These are phyloP conservation scores for Stagonosporopsis chrysanthemi DNA, from an alignment of 2,329 filamentous ascomycete genomes.

Conservation along the genomic window DNA sequence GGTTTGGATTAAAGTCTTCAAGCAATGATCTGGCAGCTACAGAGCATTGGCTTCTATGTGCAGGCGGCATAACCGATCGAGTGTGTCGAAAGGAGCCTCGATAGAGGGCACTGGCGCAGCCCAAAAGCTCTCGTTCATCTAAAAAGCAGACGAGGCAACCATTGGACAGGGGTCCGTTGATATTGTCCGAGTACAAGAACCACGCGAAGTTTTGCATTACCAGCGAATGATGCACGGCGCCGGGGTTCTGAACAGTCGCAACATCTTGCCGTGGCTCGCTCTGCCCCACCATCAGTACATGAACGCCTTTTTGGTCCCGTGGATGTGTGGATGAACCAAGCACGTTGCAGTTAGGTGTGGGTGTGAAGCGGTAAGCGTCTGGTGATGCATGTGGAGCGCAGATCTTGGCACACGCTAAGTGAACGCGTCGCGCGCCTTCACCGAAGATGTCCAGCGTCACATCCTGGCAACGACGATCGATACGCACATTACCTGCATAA, in stretches of 20 bases:
- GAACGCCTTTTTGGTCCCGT: not conserved
- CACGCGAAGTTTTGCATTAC: no score
- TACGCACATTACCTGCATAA: not conserved
- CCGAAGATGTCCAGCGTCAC: conserved; percentile 8
- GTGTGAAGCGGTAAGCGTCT: conserved; percentile 3
- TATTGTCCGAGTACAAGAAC: not conserved
- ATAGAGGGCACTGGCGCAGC: no score
- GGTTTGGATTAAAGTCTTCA: not conserved
- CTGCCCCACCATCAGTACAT: not conserved
- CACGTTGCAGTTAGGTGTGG: not conserved
- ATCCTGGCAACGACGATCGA: not conserved
- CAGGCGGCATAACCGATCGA: not conserved
- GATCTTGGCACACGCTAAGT: conserved; percentile 16
- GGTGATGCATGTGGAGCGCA: conserved; percentile 1
- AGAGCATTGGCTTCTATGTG: not conserved
- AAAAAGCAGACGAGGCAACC: no score
- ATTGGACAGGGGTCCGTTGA: not conserved
- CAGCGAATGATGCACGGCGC: not conserved
- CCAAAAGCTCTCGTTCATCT: no score
- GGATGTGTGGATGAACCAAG: not conserved
- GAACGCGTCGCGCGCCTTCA: conserved; percentile 8
- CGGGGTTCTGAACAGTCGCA: not conserved
- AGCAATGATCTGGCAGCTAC: not conserved
- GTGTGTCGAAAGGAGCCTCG: not conserved
- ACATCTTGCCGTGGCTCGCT: not conserved